A percentile compares a stretch with the other conserved stretches of the same genome.
phyloP scores from a whole-genome alignment of 306 rosid species.

The Delonix regia region DNA sequence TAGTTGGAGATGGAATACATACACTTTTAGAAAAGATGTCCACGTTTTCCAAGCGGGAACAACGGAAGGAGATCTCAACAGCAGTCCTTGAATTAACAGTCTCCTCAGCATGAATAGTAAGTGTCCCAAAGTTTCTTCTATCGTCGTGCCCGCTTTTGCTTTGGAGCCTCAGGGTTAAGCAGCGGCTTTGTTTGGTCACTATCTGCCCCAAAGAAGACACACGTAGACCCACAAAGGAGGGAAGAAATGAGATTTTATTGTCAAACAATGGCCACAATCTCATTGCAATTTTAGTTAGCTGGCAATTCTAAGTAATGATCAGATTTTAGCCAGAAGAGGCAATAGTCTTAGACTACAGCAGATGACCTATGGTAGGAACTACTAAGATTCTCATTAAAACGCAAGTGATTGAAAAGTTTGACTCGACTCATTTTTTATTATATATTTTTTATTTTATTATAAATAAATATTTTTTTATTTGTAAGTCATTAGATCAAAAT shows the following conservation, averaged over 20 bases:
- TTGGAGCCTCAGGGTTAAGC: constrained; percentile 56
- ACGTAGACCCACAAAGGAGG: neutral
- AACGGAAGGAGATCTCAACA: constrained; percentile 65
- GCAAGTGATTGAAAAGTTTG: too few relatives aligned
- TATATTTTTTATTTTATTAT: too few relatives aligned
- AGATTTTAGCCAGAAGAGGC: neutral
- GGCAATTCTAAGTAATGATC: neutral
- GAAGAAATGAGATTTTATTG: neutral
- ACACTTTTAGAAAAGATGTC: constrained; percentile 82
- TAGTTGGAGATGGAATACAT: constrained; percentile 24
- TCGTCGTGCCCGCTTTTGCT: constrained; percentile 39
- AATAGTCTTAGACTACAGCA: too few relatives aligned
- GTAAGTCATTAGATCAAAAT: too few relatives aligned
- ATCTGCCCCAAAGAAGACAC: constrained; percentile 52
- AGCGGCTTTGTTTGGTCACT: constrained; percentile 63
- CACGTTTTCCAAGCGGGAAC: constrained; percentile 76
- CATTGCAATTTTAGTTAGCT: constrained; percentile 10
- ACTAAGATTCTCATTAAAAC: too few relatives aligned
- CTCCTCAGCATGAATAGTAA: constrained; percentile 83
- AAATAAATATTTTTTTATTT: too few relatives aligned
- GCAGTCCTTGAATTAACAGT: constrained; percentile 64
- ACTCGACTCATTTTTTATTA: too few relatives aligned
- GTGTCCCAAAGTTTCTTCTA: constrained; percentile 57
- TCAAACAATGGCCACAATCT: constrained; percentile 6
- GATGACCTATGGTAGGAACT: too few relatives aligned